These are phyloP conservation scores for Brachypodium distachyon DNA, from an alignment of 202 grass and related monocot genomes.

Conservation along the genomic window DNA sequence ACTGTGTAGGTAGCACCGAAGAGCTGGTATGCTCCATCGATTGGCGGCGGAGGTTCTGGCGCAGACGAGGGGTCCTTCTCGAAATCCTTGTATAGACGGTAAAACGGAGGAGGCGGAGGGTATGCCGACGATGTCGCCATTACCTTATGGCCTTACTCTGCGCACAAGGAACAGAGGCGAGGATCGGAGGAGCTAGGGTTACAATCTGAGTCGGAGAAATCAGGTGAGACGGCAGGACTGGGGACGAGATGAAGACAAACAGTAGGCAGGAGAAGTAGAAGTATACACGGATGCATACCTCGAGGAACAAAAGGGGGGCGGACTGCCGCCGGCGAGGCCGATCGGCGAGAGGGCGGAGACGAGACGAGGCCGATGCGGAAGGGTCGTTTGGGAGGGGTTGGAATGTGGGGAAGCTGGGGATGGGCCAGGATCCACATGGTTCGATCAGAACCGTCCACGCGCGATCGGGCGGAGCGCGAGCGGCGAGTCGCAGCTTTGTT, in stretches of 20 bases:
- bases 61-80: slow-evolving; percentile 49
- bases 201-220: background rate
- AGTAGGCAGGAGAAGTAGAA: background rate
- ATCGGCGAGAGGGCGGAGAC: background rate
- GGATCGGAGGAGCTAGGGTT: background rate
- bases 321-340: background rate
- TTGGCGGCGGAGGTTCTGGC: slow-evolving; percentile 47
- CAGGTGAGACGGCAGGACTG: background rate
- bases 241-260: background rate
- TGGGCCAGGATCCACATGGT: background rate
- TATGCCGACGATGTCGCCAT: slow-evolving; percentile 64
- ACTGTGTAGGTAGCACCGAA: slow-evolving; percentile 65
- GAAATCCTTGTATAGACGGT: slow-evolving; percentile 76
- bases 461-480: background rate
- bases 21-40: slow-evolving; percentile 45
- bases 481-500: background rate
- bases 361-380: background rate
- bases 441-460: background rate
- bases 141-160: slow-evolving; percentile 16
- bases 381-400: too few species aligned
- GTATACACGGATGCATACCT: background rate
- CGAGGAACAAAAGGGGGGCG: background rate
- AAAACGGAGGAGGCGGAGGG: slow-evolving; percentile 70
- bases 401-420: background rate
- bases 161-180: background rate